Conservation (phyloP, 129 eudicot species). For the Lactuca saligna region DNA sequence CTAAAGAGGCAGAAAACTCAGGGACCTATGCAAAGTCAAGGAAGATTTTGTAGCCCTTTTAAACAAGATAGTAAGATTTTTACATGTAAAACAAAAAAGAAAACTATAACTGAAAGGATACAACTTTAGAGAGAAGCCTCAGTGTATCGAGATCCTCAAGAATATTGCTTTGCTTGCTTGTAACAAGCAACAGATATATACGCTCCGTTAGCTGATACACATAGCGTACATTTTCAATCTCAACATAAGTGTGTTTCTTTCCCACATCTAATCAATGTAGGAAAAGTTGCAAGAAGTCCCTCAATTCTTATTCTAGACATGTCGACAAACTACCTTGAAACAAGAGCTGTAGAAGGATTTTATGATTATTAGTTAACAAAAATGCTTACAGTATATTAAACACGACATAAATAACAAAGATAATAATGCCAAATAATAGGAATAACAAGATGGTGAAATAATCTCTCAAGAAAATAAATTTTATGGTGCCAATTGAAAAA, state of each 20-base stretch:
- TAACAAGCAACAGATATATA: slow-evolving; percentile 72
- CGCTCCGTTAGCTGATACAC: slow-evolving; percentile 93
- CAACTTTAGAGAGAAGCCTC: slow-evolving; percentile 60
- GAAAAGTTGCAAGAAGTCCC: slow-evolving; percentile 96
- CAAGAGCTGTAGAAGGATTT: slow-evolving; percentile 64
- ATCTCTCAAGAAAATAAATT: too few relatives aligned
- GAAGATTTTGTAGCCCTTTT: slow-evolving; percentile 12
- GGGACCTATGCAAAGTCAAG: slow-evolving; percentile 73
- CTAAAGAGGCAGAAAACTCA: slow-evolving; percentile 76
- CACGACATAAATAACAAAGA: neutral
- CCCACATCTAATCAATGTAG: slow-evolving; percentile 36
- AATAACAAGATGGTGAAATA: too few relatives aligned
- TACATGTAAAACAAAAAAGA: neutral
- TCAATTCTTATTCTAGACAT: slow-evolving; percentile 93
- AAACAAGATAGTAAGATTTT: neutral
- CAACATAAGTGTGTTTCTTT: too few relatives aligned
- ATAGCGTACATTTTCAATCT: slow-evolving; percentile 24
- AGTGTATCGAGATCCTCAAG: slow-evolving; percentile 93
- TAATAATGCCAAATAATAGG: too few relatives aligned
- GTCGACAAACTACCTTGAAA: slow-evolving; percentile 85
- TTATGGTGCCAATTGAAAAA: too few relatives aligned
- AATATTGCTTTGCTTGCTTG: slow-evolving; percentile 92
- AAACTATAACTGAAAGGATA: slow-evolving; percentile 28
- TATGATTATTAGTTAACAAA: slow-evolving; percentile 8
- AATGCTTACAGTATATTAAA: neutral